Evolutionary conservation across 768 basidiomycete species (phyloP).

Genomic region (Ramaria rubella): DNA sequence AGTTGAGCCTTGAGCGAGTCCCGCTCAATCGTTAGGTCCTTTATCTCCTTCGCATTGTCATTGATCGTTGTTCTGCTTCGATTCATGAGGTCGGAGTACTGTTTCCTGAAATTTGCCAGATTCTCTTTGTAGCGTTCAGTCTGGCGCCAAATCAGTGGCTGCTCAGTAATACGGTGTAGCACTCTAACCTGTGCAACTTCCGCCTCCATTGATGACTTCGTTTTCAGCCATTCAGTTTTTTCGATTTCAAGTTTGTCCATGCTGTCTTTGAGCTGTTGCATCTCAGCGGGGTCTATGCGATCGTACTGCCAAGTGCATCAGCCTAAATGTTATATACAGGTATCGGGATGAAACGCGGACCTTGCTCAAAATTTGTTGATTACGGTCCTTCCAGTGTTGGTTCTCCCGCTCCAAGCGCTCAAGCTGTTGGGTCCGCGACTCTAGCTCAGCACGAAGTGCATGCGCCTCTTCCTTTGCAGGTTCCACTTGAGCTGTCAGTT

Average conservation of each 20-base stretch:
- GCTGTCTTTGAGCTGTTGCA: constrained; percentile 73
- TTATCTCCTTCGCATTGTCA: constrained; percentile 12
- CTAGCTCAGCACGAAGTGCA: constrained; percentile 64
- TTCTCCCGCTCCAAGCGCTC: constrained; percentile 68
- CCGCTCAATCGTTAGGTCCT: constrained; percentile 16
- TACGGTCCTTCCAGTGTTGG: constrained; percentile 79
- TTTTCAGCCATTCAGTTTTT: constrained; percentile 23
- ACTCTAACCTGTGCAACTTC: constrained; percentile 11
- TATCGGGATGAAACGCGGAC: constrained; percentile 28
- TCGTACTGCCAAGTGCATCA: constrained; percentile 51
- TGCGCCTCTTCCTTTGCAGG: constrained; percentile 69
- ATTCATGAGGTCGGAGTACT: constrained; percentile 6
- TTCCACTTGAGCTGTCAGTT: constrained; percentile 55
- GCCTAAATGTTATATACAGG: neutral
- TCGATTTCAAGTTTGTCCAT: constrained; percentile 37
- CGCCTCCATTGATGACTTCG: constrained; percentile 19
- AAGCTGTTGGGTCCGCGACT: constrained; percentile 60
- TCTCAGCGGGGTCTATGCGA: constrained; percentile 80
- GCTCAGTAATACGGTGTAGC: neutral
- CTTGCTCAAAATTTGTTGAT: constrained; percentile 73
- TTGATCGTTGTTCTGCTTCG: constrained; percentile 8
- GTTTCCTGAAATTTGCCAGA: constrained; percentile 9
- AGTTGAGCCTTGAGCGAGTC: constrained; percentile 11
- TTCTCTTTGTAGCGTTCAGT: constrained; percentile 13
- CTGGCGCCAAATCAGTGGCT: neutral